Evolutionary conservation across 345 rosid genomes (phyloP).

Genomic region (Eucalyptus coolabah): DNA sequence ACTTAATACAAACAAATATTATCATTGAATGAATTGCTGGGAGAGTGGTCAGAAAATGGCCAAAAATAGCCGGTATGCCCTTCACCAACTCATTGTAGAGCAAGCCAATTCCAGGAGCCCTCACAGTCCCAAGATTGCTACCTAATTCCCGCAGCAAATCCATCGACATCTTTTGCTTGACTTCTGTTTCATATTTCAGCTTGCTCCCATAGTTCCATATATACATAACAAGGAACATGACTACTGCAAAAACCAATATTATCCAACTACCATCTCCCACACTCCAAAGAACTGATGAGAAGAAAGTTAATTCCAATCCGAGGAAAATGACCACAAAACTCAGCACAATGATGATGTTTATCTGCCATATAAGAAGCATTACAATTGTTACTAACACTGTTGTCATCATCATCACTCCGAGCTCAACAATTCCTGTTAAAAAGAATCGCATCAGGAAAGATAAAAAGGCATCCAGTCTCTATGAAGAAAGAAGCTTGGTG

Average conservation of each 20-base stretch:
- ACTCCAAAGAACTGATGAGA: constrained; percentile 77
- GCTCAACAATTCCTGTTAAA: constrained; percentile 86
- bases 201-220: constrained; percentile 98
- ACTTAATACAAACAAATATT: constrained; percentile 89
- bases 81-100: constrained; percentile 87
- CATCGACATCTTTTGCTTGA: constrained; percentile 84
- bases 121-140: constrained; percentile 85
- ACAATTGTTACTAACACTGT: constrained; percentile 82
- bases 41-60: constrained; percentile 94
- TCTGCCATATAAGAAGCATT: constrained; percentile 99
- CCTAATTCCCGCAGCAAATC: constrained; percentile 91
- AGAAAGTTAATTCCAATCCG: constrained; percentile 71
- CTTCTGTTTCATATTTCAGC: constrained; percentile 96
- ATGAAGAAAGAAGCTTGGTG: not conserved
- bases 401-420: constrained; percentile 99
- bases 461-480: not conserved
- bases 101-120: constrained; percentile 99
- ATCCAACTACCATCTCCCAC: constrained; percentile 97
- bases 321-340: constrained; percentile 62
- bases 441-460: constrained; percentile 3
- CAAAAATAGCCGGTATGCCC: constrained; percentile 94
- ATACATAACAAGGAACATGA: constrained; percentile 86
- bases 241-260: constrained; percentile 67
- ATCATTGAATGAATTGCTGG: constrained; percentile 98
- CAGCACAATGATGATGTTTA: constrained; percentile 67